Conservation (phyloP, 2,329 filamentous ascomycete genomes). For the Dothideomycetes sp. region DNA sequence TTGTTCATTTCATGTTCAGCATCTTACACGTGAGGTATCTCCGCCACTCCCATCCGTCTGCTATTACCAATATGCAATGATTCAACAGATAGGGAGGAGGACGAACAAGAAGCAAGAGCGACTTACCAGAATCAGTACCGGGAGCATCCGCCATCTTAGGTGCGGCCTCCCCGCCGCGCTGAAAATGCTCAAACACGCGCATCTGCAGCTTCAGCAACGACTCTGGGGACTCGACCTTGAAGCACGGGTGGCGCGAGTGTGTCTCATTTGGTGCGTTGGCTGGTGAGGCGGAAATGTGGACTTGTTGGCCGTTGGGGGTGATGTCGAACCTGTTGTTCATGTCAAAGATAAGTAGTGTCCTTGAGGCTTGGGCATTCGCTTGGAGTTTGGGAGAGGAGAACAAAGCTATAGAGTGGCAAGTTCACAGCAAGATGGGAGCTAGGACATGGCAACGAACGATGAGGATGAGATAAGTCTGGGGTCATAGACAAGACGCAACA, state of each 20-base stretch:
- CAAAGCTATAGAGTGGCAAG: too few species aligned
- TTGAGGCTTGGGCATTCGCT: background rate
- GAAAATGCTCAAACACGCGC: conserved; percentile 41
- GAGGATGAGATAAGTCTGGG: background rate
- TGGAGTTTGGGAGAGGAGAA: background rate
- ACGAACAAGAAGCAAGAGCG: conserved; percentile 1
- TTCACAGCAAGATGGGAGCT: background rate
- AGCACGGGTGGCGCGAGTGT: conserved; percentile 47
- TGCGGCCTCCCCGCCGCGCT: conserved; percentile 36
- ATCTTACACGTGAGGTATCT: background rate
- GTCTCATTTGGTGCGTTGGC: background rate
- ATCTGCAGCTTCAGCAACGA: conserved; percentile 37
- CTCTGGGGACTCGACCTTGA: conserved; percentile 38
- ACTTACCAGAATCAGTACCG: conserved; percentile 34
- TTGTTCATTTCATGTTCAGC: conserved; percentile 3
- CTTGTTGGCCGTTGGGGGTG: conserved; percentile 20
- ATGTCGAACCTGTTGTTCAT: conserved; percentile 40
- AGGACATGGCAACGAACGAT: background rate
- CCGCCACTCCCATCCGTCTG: too few species aligned
- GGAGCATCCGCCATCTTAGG: conserved; percentile 46
- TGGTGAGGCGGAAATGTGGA: conserved; percentile 8
- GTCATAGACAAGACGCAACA: background rate
- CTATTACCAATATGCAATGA: too few species aligned
- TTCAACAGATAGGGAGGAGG: too few species aligned
- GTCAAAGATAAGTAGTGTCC: background rate